These are phyloP conservation scores for Pyrrhoderma lamaoense DNA, from an alignment of 1,284 basidiomycete genomes.

Conservation along the genomic window DNA sequence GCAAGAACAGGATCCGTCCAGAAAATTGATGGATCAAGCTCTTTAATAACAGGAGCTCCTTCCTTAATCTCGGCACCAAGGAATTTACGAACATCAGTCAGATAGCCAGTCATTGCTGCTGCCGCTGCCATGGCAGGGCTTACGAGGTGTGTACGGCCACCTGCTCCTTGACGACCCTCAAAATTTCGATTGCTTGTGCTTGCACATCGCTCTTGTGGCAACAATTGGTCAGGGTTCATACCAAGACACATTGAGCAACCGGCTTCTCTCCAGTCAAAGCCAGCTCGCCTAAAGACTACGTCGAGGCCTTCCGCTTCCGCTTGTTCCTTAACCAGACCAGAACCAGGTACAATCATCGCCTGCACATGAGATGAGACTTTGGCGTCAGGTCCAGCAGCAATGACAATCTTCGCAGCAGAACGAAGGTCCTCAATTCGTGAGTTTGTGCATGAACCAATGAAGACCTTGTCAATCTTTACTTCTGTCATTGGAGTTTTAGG, in stretches of 20 bases:
- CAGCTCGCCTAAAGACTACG: conserved; percentile 85
- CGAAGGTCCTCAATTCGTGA: conserved; percentile 94
- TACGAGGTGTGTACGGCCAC: conserved; percentile 88
- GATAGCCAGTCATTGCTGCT: conserved; percentile 82
- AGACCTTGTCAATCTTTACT: conserved; percentile 86
- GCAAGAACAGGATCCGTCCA: conserved; percentile 66
- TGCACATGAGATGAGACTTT: conserved; percentile 75
- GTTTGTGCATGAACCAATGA: conserved; percentile 97
- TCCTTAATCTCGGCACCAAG: conserved; percentile 36
- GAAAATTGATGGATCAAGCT: conserved; percentile 33
- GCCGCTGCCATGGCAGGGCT: conserved; percentile 96
- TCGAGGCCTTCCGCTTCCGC: conserved; percentile 93
- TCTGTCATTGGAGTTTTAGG: conserved; percentile 83
- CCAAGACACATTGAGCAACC: conserved; percentile 98
- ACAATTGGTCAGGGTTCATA: conserved; percentile 95
- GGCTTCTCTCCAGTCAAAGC: conserved; percentile 97
- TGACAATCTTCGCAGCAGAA: conserved; percentile 78
- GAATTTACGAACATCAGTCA: conserved; percentile 86
- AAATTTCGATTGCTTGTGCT: conserved; percentile 98
- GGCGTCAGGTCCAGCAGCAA: conserved; percentile 69
- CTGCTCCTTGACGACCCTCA: conserved; percentile 82
- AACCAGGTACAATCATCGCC: conserved; percentile 95
- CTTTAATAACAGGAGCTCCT: conserved; percentile 14
- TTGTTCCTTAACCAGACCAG: conserved; percentile 90
- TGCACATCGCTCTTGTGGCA: conserved; percentile 87